Percentiles rank a stretch among this genome's conserved stretches.
Evolutionary conservation across 352 stramenopile genomes (phyloP).

Genomic region (Phytophthora niederhauseri): DNA sequence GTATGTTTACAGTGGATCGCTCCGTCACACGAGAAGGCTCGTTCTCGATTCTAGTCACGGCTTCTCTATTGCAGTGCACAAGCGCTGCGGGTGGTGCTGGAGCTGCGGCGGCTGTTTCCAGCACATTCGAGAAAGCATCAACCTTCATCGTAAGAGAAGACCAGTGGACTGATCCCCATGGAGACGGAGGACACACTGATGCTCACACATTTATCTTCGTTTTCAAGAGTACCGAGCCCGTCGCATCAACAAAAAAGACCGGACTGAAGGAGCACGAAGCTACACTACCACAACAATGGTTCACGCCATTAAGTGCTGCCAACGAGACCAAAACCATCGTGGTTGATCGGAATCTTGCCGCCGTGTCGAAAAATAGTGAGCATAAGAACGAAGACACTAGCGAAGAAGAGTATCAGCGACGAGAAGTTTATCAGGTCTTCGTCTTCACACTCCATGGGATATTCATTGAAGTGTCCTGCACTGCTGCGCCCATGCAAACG

Average conservation of each 20-base stretch:
- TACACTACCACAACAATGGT: conserved; percentile 54
- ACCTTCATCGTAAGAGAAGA: conserved; percentile 26
- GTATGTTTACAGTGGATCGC: conserved; percentile 49
- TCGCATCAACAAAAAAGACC: background rate
- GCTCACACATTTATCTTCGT: conserved; percentile 59
- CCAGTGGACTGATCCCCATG: background rate
- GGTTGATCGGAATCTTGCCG: conserved; percentile 16
- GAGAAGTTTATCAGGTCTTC: conserved; percentile 22
- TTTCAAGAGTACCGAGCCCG: conserved; percentile 23
- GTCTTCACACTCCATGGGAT: conserved; percentile 31
- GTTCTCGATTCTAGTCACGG: conserved; percentile 51
- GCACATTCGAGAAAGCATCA: conserved; percentile 17
- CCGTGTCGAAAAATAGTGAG: background rate
- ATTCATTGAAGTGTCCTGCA: conserved; percentile 23
- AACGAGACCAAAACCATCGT: conserved; percentile 51
- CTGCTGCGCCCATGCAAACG: background rate
- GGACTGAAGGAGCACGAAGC: conserved; percentile 16
- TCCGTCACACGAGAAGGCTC: conserved; percentile 1
- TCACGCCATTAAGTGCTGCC: conserved; percentile 39
- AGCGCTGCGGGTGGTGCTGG: conserved; percentile 40
- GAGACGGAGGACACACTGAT: background rate
- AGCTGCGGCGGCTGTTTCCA: conserved; percentile 36
- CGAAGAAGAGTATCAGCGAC: background rate
- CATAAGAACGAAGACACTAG: background rate
- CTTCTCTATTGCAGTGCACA: conserved; percentile 48